Evolutionary conservation across 306 rosid genomes (phyloP).

Genomic region (Castanopsis chinensis): DNA sequence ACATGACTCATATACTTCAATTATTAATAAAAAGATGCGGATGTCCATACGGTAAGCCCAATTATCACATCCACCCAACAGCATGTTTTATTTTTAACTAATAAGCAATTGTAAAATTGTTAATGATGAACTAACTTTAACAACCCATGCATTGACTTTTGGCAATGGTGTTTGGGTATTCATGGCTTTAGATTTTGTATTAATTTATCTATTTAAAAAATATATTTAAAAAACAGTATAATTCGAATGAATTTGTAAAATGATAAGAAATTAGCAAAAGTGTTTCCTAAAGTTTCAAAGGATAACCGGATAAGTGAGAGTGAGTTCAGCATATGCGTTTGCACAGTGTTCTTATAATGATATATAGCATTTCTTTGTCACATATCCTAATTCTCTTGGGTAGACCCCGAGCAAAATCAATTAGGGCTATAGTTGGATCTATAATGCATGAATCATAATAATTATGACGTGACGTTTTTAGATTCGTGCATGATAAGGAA

Average conservation of each 20-base stretch:
- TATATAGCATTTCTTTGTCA: background rate
- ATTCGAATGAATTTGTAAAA: background rate
- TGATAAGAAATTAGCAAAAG: background rate
- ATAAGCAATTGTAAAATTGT: background rate
- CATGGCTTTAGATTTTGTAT: too few relatives aligned
- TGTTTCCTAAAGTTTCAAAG: background rate
- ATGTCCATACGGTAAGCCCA: background rate
- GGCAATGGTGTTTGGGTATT: background rate
- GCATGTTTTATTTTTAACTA: background rate
- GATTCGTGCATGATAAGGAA: background rate
- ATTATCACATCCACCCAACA: background rate
- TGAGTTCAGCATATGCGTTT: background rate
- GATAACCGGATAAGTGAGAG: background rate
- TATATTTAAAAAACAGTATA: background rate
- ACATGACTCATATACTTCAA: too few relatives aligned
- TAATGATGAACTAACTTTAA: background rate
- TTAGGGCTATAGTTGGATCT: background rate
- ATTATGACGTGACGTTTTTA: background rate
- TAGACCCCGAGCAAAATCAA: background rate
- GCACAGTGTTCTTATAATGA: background rate
- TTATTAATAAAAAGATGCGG: background rate
- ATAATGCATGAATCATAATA: background rate
- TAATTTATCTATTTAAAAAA: background rate
- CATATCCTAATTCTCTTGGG: background rate
- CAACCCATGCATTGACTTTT: background rate